Percentiles rank a stretch among this genome's conserved stretches.
Conservation (phyloP, 163 green algal genomes). For the Chlorella variabilis region DNA sequence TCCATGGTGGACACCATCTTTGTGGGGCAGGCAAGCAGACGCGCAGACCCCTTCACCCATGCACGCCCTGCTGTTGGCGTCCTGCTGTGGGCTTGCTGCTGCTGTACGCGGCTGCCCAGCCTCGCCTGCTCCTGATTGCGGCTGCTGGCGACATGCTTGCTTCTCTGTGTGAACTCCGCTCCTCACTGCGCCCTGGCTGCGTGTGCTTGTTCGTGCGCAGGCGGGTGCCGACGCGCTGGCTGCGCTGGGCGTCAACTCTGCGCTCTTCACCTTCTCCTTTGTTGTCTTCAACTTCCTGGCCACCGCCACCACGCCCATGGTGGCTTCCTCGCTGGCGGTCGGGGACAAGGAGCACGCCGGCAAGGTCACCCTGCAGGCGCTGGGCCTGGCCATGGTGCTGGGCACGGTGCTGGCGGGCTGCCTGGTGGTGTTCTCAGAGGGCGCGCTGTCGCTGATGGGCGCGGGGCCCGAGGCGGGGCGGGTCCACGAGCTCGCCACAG, state of each 20-base stretch:
- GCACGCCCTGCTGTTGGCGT: too few relatives aligned
- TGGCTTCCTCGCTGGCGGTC: conserved; percentile 58
- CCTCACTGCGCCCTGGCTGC: not conserved
- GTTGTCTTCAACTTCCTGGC: conserved; percentile 83
- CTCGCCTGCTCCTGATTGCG: too few relatives aligned
- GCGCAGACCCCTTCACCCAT: too few relatives aligned
- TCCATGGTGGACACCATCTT: conserved; percentile 74
- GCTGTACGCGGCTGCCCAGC: too few relatives aligned
- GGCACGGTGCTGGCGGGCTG: conserved; percentile 49
- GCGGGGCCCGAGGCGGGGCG: conserved; percentile 41
- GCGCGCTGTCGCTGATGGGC: conserved; percentile 66
- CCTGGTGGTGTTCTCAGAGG: conserved; percentile 43
- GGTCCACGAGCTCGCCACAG: conserved; percentile 51
- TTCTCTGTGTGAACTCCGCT: not conserved
- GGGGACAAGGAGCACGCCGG: conserved; percentile 55
- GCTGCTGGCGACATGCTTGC: too few relatives aligned
- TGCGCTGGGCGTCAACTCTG: conserved; percentile 72
- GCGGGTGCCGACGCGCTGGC: conserved; percentile 55
- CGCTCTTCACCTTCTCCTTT: conserved; percentile 75
- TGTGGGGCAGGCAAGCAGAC: conserved; percentile 62
- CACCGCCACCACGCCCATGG: conserved; percentile 74
- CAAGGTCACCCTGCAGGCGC: conserved; percentile 58
- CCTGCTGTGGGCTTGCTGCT: too few relatives aligned
- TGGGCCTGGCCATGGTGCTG: conserved; percentile 56
- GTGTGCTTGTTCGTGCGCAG: not conserved